Base-by-base conservation (phyloP, 495 filamentous ascomycete species). In the Cladorrhinum samala region DNA sequence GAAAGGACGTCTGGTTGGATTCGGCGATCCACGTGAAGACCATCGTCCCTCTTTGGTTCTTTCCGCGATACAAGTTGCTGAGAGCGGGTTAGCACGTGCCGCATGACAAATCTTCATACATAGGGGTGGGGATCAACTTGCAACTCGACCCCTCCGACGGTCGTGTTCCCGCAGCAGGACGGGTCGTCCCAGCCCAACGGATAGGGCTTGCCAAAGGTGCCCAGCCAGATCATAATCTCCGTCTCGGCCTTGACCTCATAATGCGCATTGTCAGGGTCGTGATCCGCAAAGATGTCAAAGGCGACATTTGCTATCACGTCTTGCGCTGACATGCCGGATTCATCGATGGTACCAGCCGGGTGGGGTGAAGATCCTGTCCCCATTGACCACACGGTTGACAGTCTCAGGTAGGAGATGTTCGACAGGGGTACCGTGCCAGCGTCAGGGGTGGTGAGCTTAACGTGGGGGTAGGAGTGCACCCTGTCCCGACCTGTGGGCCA, bases 401-500 rank as follows among this genome's bases (percentile, higher is more conserved):
- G 57, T 1, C 33, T 18, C 19, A 67, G 43, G 46, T 59, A 57
- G 53, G 64, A 60, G 23, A 67, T 67, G 45, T 65, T 65, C 19
- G 64, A 59, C 51, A 67, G 41, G 55, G 57, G 40, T 36, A 55
- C 49, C 17, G 64, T 62, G 2, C n/a, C n/a, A n/a, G 65, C 50
- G 18, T 40, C 45, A 9, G 52, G 53, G 13, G 56, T 40, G 11
- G 52, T 47, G n/a, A 67, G 44, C 37, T 67, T 67, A 48, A 67
- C 64, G 57, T 67, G 64, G 55, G 64, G 62, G 48, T 65, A 67
- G 21, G 64, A 67, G 27, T 67, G 62, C 17, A 67, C 64, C 4
- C 48, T 51, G 16, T 48, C 49, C 9, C 59, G 49, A 21, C 56
- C 40, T 25, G 46, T 40, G 13, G 55, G 44, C 64, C 64, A 67